These are phyloP conservation scores for Hymenoscyphus infarciens DNA, from an alignment of 2,329 filamentous ascomycete species.

Conservation along the genomic window DNA sequence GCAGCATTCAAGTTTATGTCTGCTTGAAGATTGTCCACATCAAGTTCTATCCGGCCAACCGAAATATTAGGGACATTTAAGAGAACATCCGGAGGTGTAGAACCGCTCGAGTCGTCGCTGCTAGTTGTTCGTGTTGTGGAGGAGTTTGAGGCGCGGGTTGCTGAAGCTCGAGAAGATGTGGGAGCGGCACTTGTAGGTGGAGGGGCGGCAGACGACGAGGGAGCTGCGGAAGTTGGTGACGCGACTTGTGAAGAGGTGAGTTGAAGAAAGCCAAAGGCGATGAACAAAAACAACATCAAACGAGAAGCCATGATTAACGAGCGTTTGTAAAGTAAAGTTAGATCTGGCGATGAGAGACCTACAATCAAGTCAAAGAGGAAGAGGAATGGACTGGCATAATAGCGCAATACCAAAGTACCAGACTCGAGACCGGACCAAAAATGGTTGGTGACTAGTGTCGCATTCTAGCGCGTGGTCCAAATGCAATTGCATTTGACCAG, in stretches of 20 bases:
- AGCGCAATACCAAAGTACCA: neutral
- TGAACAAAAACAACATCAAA: conserved; percentile 3
- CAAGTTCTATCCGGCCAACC: conserved; percentile 56
- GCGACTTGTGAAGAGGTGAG: neutral
- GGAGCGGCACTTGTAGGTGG: conserved; percentile 7
- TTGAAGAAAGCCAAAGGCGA: conserved; percentile 4
- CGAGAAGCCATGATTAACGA: conserved; percentile 6
- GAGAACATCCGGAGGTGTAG: conserved; percentile 51
- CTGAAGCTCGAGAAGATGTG: conserved; percentile 5
- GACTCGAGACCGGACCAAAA: neutral
- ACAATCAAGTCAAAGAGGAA: neutral
- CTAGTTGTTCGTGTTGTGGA: conserved; percentile 9
- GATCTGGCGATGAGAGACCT: conserved; percentile 1
- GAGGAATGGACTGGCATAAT: conserved; percentile 4
- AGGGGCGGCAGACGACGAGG: conserved; percentile 27
- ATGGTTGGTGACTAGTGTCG: neutral
- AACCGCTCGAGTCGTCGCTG: conserved; percentile 13
- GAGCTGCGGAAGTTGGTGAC: neutral
- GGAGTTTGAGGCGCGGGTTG: conserved; percentile 5
- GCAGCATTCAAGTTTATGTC: conserved; percentile 59
- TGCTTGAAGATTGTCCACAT: conserved; percentile 55
- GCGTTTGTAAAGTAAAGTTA: neutral
- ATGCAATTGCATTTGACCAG: neutral
- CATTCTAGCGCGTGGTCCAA: neutral
- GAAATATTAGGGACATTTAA: conserved; percentile 56